Evolutionary conservation across 495 filamentous ascomycete genomes (phyloP), one percentile per base, ranked within the genome.

Genomic region (Penicillium bialowiezense): DNA sequence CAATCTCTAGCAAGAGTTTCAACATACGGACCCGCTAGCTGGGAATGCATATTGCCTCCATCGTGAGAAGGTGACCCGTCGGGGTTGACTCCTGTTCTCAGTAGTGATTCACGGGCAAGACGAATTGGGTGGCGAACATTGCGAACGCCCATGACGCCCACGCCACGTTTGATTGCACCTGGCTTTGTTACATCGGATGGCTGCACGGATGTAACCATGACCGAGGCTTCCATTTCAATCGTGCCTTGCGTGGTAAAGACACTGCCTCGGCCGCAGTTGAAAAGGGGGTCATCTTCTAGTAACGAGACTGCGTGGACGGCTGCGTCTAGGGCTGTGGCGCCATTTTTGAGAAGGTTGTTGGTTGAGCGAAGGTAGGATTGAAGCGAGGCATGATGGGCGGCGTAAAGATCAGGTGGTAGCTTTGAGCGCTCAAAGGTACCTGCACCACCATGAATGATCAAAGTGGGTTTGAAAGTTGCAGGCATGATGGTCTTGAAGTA

Each of bases 361-460:
- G 80, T 74, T 4, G 69, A 68, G 32, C 68, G 61, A 40, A 86
- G 74, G 59, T 85, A 87, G 18, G 68, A 68, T 19, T 86, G 74
- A n/a, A 93, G 82, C 12, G 86, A 79, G 45, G 67, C 48, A 41
- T 81, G 77, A 65, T 86, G 88, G 28, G 72, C 51, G 15, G 63
- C 50, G 69, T 88, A 90, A 41, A 77, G 71, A 20, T 75, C 63
- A 7, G 80, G 77, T 1, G 84, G 76, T 19, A 95, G 75, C 56
- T 78, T 87, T n/a, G 72, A 59, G 7, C 80, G 86, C 9, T 79
- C 80, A 63, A 95, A 84, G 59, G 86, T 86, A 21, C 90, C 91
- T 1, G 91, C 91, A 48, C 91, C 91, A 64, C 91, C 91, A 62
- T 96, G 91, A 64, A 97, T 80, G 65, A 92, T 91, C 26, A 92